Conservation (phyloP, 176 grass and related monocot species). For the Themeda triandra region DNA sequence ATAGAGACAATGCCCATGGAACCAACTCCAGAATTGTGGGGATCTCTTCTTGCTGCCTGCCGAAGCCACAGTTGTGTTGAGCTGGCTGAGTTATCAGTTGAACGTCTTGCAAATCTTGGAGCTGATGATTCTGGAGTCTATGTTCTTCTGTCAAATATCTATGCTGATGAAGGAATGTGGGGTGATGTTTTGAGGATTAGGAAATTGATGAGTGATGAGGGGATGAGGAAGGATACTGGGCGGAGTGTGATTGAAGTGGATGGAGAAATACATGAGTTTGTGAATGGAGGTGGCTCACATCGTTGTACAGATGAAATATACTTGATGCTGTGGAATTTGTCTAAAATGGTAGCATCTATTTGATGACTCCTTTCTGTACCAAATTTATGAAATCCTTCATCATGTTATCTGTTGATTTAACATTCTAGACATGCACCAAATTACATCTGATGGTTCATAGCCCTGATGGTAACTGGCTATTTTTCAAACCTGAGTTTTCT, state of each 20-base stretch:
- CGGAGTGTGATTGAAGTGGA: slow-evolving; percentile 61
- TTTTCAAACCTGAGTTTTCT: not conserved
- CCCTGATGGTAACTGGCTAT: not conserved
- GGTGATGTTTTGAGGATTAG: slow-evolving; percentile 54
- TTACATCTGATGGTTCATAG: slow-evolving; percentile 7
- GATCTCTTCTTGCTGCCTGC: slow-evolving; percentile 66
- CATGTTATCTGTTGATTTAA: not conserved
- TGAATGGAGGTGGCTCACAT: slow-evolving; percentile 49
- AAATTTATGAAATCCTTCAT: not conserved
- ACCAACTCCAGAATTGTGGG: slow-evolving; percentile 58
- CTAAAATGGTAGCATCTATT: slow-evolving; percentile 22
- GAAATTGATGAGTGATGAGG: slow-evolving; percentile 46
- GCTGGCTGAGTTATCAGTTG: slow-evolving; percentile 54
- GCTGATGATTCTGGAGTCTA: slow-evolving; percentile 66
- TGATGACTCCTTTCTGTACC: not conserved
- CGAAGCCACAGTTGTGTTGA: slow-evolving; percentile 52
- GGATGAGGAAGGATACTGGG: slow-evolving; percentile 60
- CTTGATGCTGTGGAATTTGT: slow-evolving; percentile 40
- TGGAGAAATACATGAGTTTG: slow-evolving; percentile 62
- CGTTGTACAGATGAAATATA: slow-evolving; percentile 44
- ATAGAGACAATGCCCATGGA: slow-evolving; percentile 59
- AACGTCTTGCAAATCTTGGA: slow-evolving; percentile 50
- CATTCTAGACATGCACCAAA: slow-evolving; percentile 11
- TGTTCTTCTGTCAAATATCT: slow-evolving; percentile 72
- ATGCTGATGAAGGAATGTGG: slow-evolving; percentile 72